Evolutionary conservation across 306 rosid species (phyloP), one percentile per base, ranked within the genome.

Genomic region (Dalbergia oliveri): DNA sequence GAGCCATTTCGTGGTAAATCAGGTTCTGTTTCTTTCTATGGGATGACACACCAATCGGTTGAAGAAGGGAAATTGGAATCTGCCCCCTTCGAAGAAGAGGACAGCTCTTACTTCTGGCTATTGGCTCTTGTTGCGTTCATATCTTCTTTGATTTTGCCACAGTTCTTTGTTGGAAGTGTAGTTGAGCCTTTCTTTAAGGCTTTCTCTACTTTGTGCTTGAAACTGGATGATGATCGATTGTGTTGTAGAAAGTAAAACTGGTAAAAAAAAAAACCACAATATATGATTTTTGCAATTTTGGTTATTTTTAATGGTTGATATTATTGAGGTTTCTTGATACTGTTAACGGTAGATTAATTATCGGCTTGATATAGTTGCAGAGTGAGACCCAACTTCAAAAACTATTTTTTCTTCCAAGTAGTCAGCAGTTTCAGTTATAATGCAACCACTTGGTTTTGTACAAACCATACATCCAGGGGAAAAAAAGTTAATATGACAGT

Each of bases 1-100:
- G 99, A 95, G 82, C 94, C 95, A 5, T 89, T 90, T 90, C 92
- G 81, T 43, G 99, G 99, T 51, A 95, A 93, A 87, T 83, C 98
- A 3, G 98, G 99, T 63, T 88, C 93, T 5, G 84, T 95, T 62
- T 93, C 99, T 34, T 95, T 95, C 59, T 60, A 78, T 81, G 99
- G 99, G 62, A 69, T 95, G 75, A 91, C 94, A 50, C 83, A 91
- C 81, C 93, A 91, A 14, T 61, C 67, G 41, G 84, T 86, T 5
- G 99, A 93, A 85, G 98, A 95, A 84, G 85, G 86, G 57, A 95
- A 88, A 65, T 69, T 85, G 86, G 85, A 81, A 75, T 95, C 96
- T 15, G 86, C 98, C 54, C 98, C 99, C 39, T 93, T 95, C 9
- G 50, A 75, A 50, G 89, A 83, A 76, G 88, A 85, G 9, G 89